These are phyloP conservation scores for Cryptococcus sp. DNA, from an alignment of 1,284 basidiomycete genomes.

Conservation along the genomic window DNA sequence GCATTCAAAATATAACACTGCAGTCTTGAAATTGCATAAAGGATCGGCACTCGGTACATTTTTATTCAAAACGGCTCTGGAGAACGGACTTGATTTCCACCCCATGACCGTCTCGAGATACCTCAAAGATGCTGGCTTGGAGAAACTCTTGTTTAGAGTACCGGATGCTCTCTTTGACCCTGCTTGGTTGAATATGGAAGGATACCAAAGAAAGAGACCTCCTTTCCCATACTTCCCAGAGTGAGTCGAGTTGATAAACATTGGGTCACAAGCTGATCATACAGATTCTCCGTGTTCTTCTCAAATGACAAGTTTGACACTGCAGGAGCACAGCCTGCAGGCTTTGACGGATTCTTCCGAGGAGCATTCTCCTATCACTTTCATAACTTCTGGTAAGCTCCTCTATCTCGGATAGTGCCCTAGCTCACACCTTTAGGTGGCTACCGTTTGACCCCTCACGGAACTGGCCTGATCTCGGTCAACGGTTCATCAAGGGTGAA, in stretches of 20 bases:
- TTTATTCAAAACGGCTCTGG: constrained; percentile 76
- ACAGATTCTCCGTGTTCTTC: constrained; percentile 72
- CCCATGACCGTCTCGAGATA: constrained; percentile 79
- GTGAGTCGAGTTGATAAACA: constrained; percentile 48
- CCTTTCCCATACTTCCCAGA: constrained; percentile 77
- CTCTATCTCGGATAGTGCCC: background rate
- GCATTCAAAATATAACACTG: constrained; percentile 76
- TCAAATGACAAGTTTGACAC: constrained; percentile 64
- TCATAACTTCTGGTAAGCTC: constrained; percentile 69
- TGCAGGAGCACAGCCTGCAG: constrained; percentile 67
- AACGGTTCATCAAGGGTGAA: constrained; percentile 69
- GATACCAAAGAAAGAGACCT: constrained; percentile 73
- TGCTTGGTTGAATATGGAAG: constrained; percentile 79
- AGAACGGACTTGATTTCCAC: constrained; percentile 79
- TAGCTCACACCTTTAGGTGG: constrained; percentile 61
- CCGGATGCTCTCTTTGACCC: constrained; percentile 83
- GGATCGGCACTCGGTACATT: constrained; percentile 73
- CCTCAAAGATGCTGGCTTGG: constrained; percentile 68
- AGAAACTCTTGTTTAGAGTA: constrained; percentile 65
- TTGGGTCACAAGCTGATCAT: background rate
- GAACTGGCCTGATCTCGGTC: constrained; percentile 86
- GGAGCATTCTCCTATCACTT: constrained; percentile 83
- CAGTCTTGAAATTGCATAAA: constrained; percentile 76
- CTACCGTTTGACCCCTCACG: constrained; percentile 80
- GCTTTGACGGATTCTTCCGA: constrained; percentile 79